phyloP scores from a whole-genome alignment of 2,329 filamentous ascomycete species.

The Sarocladium brachiariae region DNA sequence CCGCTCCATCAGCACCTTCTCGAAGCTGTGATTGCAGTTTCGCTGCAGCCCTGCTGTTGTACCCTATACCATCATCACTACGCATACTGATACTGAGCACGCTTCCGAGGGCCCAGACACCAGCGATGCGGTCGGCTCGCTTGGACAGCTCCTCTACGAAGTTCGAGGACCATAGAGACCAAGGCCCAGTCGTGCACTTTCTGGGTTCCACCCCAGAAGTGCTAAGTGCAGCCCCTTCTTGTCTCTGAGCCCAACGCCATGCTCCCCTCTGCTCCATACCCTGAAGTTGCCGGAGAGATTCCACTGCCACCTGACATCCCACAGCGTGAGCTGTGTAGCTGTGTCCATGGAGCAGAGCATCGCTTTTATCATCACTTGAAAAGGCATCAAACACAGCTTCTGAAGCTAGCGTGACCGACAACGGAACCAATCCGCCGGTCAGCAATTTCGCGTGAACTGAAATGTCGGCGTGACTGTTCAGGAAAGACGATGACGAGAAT shows the following conservation, averaged over 20 bases:
- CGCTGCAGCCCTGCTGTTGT: conserved; percentile 40
- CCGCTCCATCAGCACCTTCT: conserved; percentile 23
- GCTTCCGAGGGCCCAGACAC: conserved; percentile 67
- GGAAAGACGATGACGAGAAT: conserved; percentile 62
- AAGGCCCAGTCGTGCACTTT: too few relatives aligned
- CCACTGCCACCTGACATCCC: conserved; percentile 71
- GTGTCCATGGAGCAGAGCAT: conserved; percentile 76
- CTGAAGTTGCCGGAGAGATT: conserved; percentile 53
- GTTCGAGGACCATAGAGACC: conserved; percentile 64
- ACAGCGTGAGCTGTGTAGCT: conserved; percentile 82
- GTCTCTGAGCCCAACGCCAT: conserved; percentile 39
- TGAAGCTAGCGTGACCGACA: conserved; percentile 70
- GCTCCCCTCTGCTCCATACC: conserved; percentile 46
- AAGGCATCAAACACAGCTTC: conserved; percentile 68
- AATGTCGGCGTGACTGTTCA: conserved; percentile 64
- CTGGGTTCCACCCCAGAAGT: background rate
- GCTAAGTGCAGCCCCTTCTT: background rate
- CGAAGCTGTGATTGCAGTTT: conserved; percentile 32
- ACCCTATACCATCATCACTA: conserved; percentile 35
- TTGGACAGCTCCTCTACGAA: conserved; percentile 55
- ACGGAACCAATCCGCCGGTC: conserved; percentile 71
- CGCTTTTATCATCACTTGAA: conserved; percentile 63
- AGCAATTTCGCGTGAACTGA: conserved; percentile 78
- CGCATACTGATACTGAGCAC: conserved; percentile 60
- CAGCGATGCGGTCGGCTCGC: conserved; percentile 45